Evolutionary conservation across 2,329 filamentous ascomycete genomes (phyloP).

Genomic region (Harringtonia aguacate): DNA sequence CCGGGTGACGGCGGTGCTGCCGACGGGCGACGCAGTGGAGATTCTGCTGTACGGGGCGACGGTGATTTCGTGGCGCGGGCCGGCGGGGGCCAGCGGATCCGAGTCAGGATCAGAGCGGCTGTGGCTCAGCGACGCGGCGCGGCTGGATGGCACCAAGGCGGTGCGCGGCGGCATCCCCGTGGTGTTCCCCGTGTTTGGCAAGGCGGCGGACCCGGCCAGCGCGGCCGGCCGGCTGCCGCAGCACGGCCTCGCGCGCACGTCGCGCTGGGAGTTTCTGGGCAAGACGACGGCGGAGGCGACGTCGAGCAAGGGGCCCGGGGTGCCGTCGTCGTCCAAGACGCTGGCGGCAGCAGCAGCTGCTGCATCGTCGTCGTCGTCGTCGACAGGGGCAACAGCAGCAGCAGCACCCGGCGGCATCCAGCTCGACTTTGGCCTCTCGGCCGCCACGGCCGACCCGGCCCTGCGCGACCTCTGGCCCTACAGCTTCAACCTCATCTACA

Average conservation of each 20-base stretch:
- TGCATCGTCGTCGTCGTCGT: not conserved
- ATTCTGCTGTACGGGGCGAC: slow-evolving; percentile 88
- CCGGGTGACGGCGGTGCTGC: slow-evolving; percentile 67
- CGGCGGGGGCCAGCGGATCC: slow-evolving; percentile 47
- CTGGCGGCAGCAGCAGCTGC: slow-evolving; percentile 18
- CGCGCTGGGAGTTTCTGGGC: slow-evolving; percentile 87
- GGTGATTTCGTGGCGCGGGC: slow-evolving; percentile 85
- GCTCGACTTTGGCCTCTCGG: slow-evolving; percentile 87
- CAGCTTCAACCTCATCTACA: slow-evolving; percentile 86
- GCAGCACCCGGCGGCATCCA: slow-evolving; percentile 66
- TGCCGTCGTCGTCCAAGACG: not conserved
- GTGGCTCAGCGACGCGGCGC: slow-evolving; percentile 71
- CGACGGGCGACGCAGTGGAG: slow-evolving; percentile 77
- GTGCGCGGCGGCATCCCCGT: slow-evolving; percentile 87
- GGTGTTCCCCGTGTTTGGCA: slow-evolving; percentile 93
- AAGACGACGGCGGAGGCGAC: slow-evolving; percentile 37
- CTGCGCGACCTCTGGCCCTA: slow-evolving; percentile 69
- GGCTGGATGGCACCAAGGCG: slow-evolving; percentile 77
- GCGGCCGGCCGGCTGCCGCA: slow-evolving; percentile 74
- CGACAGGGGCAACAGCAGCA: too few species aligned
- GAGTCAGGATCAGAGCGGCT: too few species aligned
- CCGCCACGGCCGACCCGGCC: slow-evolving; percentile 57
- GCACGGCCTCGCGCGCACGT: slow-evolving; percentile 88
- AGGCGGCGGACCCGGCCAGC: slow-evolving; percentile 55
- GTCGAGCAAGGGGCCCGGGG: not conserved